Conservation (phyloP, 305 asterid genomes). For the Fraxinus platypoda region DNA sequence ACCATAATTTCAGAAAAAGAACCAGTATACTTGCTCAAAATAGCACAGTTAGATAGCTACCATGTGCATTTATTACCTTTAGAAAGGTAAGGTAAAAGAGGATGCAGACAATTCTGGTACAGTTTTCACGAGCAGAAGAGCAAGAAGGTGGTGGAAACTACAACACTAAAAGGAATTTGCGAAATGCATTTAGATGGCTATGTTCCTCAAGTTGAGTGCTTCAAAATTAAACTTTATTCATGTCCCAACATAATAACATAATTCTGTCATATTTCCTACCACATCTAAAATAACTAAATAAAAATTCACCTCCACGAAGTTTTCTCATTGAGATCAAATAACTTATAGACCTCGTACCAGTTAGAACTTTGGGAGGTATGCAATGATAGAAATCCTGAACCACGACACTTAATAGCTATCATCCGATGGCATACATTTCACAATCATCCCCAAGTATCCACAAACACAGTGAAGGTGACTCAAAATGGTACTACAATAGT, state of each 20-base stretch:
- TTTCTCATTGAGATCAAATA: background rate
- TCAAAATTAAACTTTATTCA: background rate
- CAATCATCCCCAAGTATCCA: background rate
- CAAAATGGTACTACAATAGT: background rate
- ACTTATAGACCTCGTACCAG: background rate
- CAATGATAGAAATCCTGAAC: background rate
- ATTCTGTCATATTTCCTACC: background rate
- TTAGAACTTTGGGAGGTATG: background rate
- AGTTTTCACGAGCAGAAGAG: background rate
- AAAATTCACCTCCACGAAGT: background rate
- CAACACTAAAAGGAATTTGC: background rate
- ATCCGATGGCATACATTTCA: background rate
- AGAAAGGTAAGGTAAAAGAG: background rate
- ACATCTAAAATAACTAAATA: background rate
- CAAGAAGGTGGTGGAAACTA: background rate
- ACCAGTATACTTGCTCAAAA: background rate
- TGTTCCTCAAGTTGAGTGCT: conserved; percentile 9
- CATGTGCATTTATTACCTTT: background rate
- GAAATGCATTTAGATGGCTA: background rate
- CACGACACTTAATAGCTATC: background rate
- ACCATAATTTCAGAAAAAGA: background rate
- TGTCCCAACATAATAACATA: background rate
- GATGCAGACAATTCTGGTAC: background rate
- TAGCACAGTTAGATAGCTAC: background rate
- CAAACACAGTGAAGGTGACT: background rate